Conservation (phyloP, 1,139 yeast genomes). For the Candida neerlandica region DNA sequence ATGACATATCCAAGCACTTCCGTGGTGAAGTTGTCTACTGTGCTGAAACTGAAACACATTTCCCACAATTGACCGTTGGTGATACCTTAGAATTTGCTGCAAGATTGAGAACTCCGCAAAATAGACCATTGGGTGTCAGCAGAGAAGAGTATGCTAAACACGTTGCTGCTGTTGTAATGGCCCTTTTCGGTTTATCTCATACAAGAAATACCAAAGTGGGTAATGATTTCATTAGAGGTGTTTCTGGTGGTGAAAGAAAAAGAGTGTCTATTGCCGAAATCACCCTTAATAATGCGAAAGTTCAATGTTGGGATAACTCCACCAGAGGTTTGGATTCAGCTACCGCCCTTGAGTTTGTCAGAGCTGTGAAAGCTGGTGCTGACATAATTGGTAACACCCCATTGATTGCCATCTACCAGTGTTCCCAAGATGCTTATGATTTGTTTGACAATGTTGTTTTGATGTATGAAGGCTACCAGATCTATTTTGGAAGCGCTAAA, state of each 20-base stretch:
- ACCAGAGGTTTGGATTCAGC: slow-evolving; percentile 65
- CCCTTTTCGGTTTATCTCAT: slow-evolving; percentile 41
- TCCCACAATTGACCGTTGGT: slow-evolving; percentile 54
- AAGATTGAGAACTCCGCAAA: slow-evolving; percentile 41
- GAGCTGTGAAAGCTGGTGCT: slow-evolving; percentile 67
- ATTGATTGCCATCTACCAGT: slow-evolving; percentile 79
- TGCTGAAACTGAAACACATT: slow-evolving; percentile 56
- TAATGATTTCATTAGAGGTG: slow-evolving; percentile 39
- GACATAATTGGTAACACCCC: slow-evolving; percentile 60
- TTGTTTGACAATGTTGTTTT: slow-evolving; percentile 75
- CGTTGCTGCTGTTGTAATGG: slow-evolving; percentile 46
- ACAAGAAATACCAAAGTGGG: slow-evolving; percentile 40
- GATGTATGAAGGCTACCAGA: slow-evolving; percentile 77
- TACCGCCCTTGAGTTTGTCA: slow-evolving; percentile 68
- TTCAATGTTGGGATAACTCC: slow-evolving; percentile 64
- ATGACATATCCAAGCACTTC: slow-evolving; percentile 48
- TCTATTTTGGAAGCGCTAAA: slow-evolving; percentile 65
- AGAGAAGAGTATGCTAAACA: slow-evolving; percentile 44
- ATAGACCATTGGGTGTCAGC: slow-evolving; percentile 35
- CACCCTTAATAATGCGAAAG: slow-evolving; percentile 34
- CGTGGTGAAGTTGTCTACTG: slow-evolving; percentile 54
- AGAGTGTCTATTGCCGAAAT: slow-evolving; percentile 50
- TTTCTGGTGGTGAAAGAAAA: slow-evolving; percentile 49
- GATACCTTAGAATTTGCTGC: slow-evolving; percentile 52
- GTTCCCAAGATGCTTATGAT: slow-evolving; percentile 74